Evolutionary conservation across 768 basidiomycete genomes (phyloP), one percentile per base, ranked within the genome.

Genomic region (Paxillus rubicundulus): DNA sequence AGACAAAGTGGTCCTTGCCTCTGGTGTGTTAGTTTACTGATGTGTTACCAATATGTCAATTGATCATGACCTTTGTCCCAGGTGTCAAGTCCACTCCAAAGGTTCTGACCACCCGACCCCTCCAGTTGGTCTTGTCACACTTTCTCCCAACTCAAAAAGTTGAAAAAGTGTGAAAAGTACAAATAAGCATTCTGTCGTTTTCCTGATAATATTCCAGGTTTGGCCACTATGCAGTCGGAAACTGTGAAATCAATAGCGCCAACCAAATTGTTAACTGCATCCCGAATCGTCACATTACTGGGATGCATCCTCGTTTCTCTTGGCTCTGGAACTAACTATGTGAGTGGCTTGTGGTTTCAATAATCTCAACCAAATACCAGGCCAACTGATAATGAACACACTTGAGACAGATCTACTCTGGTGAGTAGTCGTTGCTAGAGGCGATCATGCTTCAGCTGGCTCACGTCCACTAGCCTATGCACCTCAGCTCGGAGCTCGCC

Each of bases 401-500:
- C 9, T 41, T 21, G 18, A 14, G 43, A 21, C 34, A 69, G 67
- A 58, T 67, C 51, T 69, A 65, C 34, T 69, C 68, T 47, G 69
- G 68, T 67, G 38, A 10, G 64, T 50, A 13, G n/a, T 45, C 17
- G 7, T 17, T 46, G 20, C 6, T 6, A 1, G 17, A 20, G 36
- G 30, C 4, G 24, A 24, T 24, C 24, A 24, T 24, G 30, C 12
- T n/a, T 6, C 17, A 10, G 1, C 6, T 32, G n/a, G 47, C 39
- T 24, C 24, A 24, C 6, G 6, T 37, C 20, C 33, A 33, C 55
- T 54, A 85, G 92, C 91, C 17, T 97, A 94, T 66, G 83, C 88
- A 2, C 92, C 93, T 0, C 92, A 96, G 65, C 79, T 96, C 5
- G 89, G 88, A 1, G 71, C 83, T 17, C 80, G 83, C 37, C 78